Evolutionary conservation across 148 eudicot genomes (phyloP), one percentile per base, ranked within the genome.

Genomic region (Gaultheria prostrata): DNA sequence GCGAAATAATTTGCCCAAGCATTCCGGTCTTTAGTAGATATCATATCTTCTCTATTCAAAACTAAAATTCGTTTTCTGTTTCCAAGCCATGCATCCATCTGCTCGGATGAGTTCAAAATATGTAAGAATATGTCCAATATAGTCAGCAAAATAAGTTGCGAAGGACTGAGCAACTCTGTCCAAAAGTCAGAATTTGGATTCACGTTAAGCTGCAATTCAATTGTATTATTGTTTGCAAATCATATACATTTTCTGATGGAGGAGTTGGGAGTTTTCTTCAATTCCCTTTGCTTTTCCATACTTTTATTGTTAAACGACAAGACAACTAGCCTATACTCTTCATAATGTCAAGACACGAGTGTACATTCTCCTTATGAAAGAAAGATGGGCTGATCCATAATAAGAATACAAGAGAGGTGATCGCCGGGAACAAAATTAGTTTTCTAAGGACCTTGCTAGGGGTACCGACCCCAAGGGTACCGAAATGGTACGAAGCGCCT

Each of bases 41-140:
- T 97, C 99, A 97, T 97, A 87, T 97, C 99, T 89, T 97, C 99
- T 86, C 99, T 90, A 81, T 97, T 97, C 86, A 97, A 86, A 77
- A 97, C 99, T 80, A 97, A 76, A 78, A 97, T 94, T 85, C 98
- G 88, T 82, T 92, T 97, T 77, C 95, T 92, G 82, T 93, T 97
- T 56, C 99, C 98, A 87, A 94, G 85, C 99, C 99, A 97, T 63
- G 85, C 56, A 86, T 93, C 97, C 99, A 97, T 97, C 99, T 96
- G 91, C 81, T 70, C 56, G 82, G 21, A 57, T 76, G 80, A 85
- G 85, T 79, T 48, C 32, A 78, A 39, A 39, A 73, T 17, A 51
- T 39, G 35, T 43, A 63, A 78, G 3, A 43, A 28, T 63, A 46
- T 30, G 35, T 51, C n/a, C 24, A 21, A 17, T 71, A 69, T 8